A percentile compares a stretch with the other conserved stretches of the same genome.
phyloP scores from a whole-genome alignment of 306 rosid species.

The Ormosia semicastrata region DNA sequence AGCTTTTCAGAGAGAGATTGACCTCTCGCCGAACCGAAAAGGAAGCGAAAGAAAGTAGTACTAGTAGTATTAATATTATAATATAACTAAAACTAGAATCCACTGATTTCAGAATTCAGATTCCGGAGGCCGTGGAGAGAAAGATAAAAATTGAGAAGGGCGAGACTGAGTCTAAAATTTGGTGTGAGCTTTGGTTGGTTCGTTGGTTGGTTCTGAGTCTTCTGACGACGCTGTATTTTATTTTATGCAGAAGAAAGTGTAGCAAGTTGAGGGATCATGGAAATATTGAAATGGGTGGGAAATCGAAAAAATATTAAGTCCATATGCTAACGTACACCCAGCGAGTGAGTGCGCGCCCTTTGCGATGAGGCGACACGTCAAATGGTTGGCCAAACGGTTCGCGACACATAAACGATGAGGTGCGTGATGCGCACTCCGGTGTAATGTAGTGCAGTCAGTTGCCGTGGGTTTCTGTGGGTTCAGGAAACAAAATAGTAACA shows the following conservation, averaged over 20 bases:
- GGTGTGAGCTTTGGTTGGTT: constrained; percentile 14
- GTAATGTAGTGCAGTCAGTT: not conserved
- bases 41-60: not conserved
- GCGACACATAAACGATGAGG: constrained; percentile 5
- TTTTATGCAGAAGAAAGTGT: constrained; percentile 27
- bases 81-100: not conserved
- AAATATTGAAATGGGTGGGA: constrained; percentile 28
- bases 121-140: constrained; percentile 31
- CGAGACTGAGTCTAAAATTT: not conserved
- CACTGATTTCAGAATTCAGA: not conserved
- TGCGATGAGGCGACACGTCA: constrained; percentile 32
- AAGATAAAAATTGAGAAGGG: not conserved
- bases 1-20: not conserved
- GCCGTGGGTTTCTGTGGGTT: not conserved
- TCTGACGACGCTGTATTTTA: constrained; percentile 23
- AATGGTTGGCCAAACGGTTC: not conserved
- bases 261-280: constrained; percentile 26
- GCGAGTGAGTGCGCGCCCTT: not conserved
- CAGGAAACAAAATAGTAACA: not conserved
- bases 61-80: not conserved
- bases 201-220: not conserved
- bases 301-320: not conserved
- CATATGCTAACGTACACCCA: not conserved
- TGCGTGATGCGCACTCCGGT: not conserved
- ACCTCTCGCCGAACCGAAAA: not conserved